Base-by-base conservation (phyloP, 2,329 filamentous ascomycete species). In the Pseudocercospora vitis region DNA sequence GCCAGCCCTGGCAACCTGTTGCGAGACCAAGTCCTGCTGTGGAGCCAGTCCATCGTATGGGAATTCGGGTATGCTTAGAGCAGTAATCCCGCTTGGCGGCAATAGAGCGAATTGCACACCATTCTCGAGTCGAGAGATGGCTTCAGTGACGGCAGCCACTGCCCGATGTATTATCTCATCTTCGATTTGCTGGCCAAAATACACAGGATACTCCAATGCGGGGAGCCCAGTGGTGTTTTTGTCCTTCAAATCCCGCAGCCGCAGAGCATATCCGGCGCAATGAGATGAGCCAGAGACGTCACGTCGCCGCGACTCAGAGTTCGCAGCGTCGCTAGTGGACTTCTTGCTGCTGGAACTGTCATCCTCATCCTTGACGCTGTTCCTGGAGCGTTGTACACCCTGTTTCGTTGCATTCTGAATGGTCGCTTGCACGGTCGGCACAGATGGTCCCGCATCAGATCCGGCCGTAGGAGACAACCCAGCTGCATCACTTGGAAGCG, bases 81-180 rank as follows among this genome's bases (percentile, higher is more conserved):
- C 14, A 7, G 33, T 16, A 8, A 29, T 19, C n/a, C 35, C 35
- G 7, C 8, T 19, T 9, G 33, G 19, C 3, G 39, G 39, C n/a
- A 44, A 21, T 8, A 21, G 26, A 16, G 39, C 39, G 19, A 44
- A 44, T 21, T 21, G 11, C 3, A 44, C 21, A 14, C 11, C 21
- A 14, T 44, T 23, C 3, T 24, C 11, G n/a, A n/a, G 8, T 14
- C 37, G 45, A 32, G 45, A 14, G 4, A 49, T 14, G 19, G 44
- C 24, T 45, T 53, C 51, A 9, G 45, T 44, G 16, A 53, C 45
- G 4, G 51, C 24, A n/a, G 46, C 45, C 4, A 49, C 8, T 12
- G 51, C 51, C n/a, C 45, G 31, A 7, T 23, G 28, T 5, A 53
- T 24, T 7, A 33, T 44, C 5, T 48, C 44, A 18, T 48, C 40